Evolutionary conservation across 345 rosid genomes (phyloP).

Genomic region (Moricandia arvensis): DNA sequence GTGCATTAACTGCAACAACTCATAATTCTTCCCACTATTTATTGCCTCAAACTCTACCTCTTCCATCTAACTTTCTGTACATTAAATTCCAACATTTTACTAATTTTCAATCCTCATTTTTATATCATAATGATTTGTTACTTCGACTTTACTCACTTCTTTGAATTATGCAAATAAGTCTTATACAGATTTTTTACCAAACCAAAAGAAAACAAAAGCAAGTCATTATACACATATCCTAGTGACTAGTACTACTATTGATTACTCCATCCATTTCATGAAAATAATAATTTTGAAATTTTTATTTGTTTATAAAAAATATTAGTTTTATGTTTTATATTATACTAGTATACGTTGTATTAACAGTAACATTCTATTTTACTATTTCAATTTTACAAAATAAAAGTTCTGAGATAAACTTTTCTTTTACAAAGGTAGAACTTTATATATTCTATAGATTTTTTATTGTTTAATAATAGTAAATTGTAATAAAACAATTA

Average conservation of each 20-base stretch:
- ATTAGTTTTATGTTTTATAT: too few species aligned
- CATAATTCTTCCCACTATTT: slow-evolving; percentile 39
- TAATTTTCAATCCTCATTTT: not conserved
- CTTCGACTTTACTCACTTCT: not conserved
- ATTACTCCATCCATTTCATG: too few species aligned
- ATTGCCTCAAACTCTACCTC: slow-evolving; percentile 40
- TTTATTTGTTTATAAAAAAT: too few species aligned
- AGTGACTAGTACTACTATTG: not conserved
- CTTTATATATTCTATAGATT: not conserved
- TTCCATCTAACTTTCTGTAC: slow-evolving; percentile 23
- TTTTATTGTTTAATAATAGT: not conserved
- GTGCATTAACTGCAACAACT: slow-evolving; percentile 32
- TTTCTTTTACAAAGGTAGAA: not conserved
- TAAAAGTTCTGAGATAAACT: not conserved
- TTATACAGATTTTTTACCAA: not conserved
- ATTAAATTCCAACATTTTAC: slow-evolving; percentile 26
- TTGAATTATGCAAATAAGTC: not conserved
- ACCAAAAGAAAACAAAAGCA: not conserved
- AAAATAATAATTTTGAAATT: too few species aligned
- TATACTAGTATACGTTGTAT: too few species aligned
- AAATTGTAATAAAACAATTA: not conserved
- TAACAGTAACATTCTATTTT: not conserved
- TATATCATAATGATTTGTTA: not conserved
- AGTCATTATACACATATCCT: not conserved
- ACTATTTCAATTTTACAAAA: not conserved